Conservation (phyloP, 129 eudicot genomes). For the Daucus carota region DH1_v3.0 NC_030383.2:2007001-2007500, state of each 20-base stretch:
- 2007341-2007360: conserved; percentile 52
- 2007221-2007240: background rate
- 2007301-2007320: conserved; percentile 31
- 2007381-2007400: conserved; percentile 20
- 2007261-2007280: background rate
- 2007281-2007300: conserved; percentile 1
- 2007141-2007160: conserved; percentile 30
- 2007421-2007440: conserved; percentile 22
- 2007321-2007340: conserved; percentile 47
- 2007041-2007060: conserved; percentile 31
- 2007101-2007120: conserved; percentile 55
- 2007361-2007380: conserved; percentile 70
- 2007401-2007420: conserved; percentile 18
- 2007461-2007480: conserved; percentile 44
- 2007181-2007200: background rate
- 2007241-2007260: background rate
- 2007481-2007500: conserved; percentile 49
- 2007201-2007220: background rate
- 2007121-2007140: conserved; percentile 39
- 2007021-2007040: background rate
- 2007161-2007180: background rate
- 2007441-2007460: conserved; percentile 66
- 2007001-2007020: background rate
- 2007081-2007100: conserved; percentile 49
- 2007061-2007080: conserved; percentile 28